A percentile compares a stretch with the other conserved stretches of the same genome.
These are phyloP conservation scores for Cutaneotrichosporon sp. DNA, from an alignment of 1,284 basidiomycete genomes.

Conservation along the genomic window DNA sequence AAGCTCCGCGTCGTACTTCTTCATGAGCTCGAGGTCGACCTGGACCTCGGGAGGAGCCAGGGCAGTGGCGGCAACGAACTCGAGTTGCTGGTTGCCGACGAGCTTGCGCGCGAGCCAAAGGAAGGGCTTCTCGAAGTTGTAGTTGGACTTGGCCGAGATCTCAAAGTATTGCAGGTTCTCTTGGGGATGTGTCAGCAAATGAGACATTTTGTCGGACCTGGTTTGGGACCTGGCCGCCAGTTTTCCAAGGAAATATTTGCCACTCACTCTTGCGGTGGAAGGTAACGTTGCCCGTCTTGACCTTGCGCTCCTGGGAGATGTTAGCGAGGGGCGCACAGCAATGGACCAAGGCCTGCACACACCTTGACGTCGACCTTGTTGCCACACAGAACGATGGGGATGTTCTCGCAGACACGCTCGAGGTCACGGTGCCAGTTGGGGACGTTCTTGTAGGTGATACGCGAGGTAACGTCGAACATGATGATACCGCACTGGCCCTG, in stretches of 20 bases:
- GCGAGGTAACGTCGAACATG: slow-evolving; percentile 99
- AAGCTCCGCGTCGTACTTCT: slow-evolving; percentile 78
- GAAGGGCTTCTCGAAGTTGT: slow-evolving; percentile 99
- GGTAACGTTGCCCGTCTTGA: slow-evolving; percentile 96
- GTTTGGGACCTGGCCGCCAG: slow-evolving; percentile 35
- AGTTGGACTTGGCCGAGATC: slow-evolving; percentile 99
- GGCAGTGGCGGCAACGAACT: slow-evolving; percentile 95
- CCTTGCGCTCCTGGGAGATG: slow-evolving; percentile 83
- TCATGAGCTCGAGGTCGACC: slow-evolving; percentile 69
- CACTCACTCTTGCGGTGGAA: slow-evolving; percentile 97
- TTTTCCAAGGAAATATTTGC: slow-evolving; percentile 73
- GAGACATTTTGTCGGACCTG: not conserved
- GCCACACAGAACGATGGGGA: slow-evolving; percentile 90
- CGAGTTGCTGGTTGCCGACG: slow-evolving; percentile 82
- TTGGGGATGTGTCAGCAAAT: slow-evolving; percentile 14
- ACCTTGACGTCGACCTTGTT: slow-evolving; percentile 99
- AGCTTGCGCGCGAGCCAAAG: slow-evolving; percentile 98
- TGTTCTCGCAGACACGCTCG: slow-evolving; percentile 66
- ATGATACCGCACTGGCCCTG: slow-evolving; percentile 99
- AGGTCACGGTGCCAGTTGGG: slow-evolving; percentile 99
- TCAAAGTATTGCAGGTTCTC: slow-evolving; percentile 99
- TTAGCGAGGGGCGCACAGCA: not conserved
- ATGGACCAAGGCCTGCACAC: slow-evolving; percentile 25
- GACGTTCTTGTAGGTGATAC: slow-evolving; percentile 99
- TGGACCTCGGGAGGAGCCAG: slow-evolving; percentile 89